Conservation (phyloP, 768 basidiomycete genomes). For the Paxillus rubicundulus region DNA sequence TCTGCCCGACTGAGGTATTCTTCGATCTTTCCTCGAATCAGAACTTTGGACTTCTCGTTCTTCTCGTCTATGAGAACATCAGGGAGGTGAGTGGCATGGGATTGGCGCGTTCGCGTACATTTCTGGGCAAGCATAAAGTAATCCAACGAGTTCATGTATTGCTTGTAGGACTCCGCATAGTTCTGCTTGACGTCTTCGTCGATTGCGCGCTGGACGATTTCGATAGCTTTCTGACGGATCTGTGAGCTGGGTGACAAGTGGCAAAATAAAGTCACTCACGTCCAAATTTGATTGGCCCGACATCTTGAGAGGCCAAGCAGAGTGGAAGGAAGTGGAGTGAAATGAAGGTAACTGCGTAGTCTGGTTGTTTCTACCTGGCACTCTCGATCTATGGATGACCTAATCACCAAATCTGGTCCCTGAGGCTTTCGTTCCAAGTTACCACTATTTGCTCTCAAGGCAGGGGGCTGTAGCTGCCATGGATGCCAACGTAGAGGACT, state of each 20-base stretch:
- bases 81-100: not conserved
- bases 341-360: not conserved
- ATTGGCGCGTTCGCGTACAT: constrained; percentile 46
- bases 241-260: constrained; percentile 11
- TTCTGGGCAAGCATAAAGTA: constrained; percentile 98
- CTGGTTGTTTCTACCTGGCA: too few species aligned
- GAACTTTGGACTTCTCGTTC: constrained; percentile 85
- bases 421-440: too few species aligned
- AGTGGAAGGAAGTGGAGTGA: not conserved
- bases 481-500: constrained; percentile 2
- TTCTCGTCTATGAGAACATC: constrained; percentile 58
- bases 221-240: constrained; percentile 67
- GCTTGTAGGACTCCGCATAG: constrained; percentile 92
- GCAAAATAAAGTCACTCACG: constrained; percentile 30
- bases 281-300: constrained; percentile 46
- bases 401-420: constrained; percentile 1
- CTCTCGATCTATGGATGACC: not conserved
- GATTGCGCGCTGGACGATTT: constrained; percentile 89
- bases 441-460: too few species aligned
- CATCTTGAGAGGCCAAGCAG: constrained; percentile 29
- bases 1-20: constrained; percentile 94
- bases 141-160: constrained; percentile 92
- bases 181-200: constrained; percentile 91
- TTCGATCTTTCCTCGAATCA: constrained; percentile 84
- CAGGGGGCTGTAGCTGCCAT: not conserved